A percentile compares a stretch with the other conserved stretches of the same genome.
phyloP scores from a whole-genome alignment of 176 grass and related monocot genomes.

The Calamus simplicifolius region DNA sequence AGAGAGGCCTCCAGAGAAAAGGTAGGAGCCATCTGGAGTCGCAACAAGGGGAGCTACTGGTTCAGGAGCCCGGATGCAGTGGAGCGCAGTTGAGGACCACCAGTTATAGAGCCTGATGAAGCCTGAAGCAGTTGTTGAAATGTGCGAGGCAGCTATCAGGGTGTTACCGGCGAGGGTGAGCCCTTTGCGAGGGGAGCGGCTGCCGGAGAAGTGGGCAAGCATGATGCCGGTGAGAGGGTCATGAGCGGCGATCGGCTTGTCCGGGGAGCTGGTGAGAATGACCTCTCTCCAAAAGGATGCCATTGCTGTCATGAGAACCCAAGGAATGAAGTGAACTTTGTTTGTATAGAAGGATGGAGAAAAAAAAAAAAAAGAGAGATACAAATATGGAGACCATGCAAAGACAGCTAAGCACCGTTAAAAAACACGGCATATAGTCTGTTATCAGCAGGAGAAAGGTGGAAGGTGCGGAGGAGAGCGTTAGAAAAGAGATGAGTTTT shows the following conservation, averaged over 20 bases:
- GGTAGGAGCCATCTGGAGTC: conserved; percentile 5
- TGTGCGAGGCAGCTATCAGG: conserved; percentile 14
- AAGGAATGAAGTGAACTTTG: too few relatives aligned
- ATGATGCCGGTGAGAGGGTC: conserved; percentile 13
- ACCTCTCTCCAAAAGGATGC: conserved; percentile 1
- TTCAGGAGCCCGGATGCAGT: background rate
- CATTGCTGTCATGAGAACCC: background rate
- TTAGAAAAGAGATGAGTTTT: too few relatives aligned
- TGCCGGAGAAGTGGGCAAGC: conserved; percentile 11
- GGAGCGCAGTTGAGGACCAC: background rate
- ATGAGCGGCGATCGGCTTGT: conserved; percentile 9
- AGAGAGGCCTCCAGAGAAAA: conserved; percentile 20
- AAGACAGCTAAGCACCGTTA: too few relatives aligned
- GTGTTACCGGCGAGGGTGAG: background rate
- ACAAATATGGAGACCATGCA: too few relatives aligned
- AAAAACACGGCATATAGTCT: too few relatives aligned
- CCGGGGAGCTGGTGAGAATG: conserved; percentile 13
- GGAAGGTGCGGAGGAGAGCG: too few relatives aligned
- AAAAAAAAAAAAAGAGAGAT: too few relatives aligned
- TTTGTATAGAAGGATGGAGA: too few relatives aligned
- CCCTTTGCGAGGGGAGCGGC: conserved; percentile 14
- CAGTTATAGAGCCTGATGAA: conserved; percentile 10
- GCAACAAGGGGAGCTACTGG: conserved; percentile 8
- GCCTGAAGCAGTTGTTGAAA: conserved; percentile 5
- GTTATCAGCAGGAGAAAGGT: too few relatives aligned